These are phyloP conservation scores for Elongisporangium anandrum DNA, from an alignment of 352 stramenopile genomes.

Conservation along the genomic window DNA sequence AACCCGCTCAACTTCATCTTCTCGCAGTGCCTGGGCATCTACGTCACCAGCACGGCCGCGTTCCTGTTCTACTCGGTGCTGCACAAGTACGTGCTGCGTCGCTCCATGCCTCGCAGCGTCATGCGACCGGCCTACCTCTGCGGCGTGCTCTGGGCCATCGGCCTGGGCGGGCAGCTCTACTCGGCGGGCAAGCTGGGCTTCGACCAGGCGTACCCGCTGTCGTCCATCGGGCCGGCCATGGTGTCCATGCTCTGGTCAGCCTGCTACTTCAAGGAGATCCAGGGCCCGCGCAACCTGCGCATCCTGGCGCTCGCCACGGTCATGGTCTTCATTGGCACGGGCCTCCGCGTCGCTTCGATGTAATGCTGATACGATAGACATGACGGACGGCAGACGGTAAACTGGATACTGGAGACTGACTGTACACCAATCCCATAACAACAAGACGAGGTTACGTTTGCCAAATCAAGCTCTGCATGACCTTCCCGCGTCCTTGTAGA, in stretches of 20 bases:
- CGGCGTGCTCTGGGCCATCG: conserved; percentile 69
- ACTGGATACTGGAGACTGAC: neutral
- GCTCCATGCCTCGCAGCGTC: conserved; percentile 75
- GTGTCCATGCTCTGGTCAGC: conserved; percentile 85
- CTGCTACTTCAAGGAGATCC: conserved; percentile 79
- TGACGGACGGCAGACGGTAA: neutral
- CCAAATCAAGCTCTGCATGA: neutral
- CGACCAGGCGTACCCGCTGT: conserved; percentile 78
- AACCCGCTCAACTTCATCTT: conserved; percentile 83
- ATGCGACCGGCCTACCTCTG: conserved; percentile 80
- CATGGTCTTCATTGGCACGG: conserved; percentile 70
- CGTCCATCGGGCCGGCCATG: conserved; percentile 76
- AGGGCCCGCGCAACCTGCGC: conserved; percentile 53
- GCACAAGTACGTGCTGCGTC: conserved; percentile 65
- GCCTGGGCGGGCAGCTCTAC: conserved; percentile 65
- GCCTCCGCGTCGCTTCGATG: conserved; percentile 54
- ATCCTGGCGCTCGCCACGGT: conserved; percentile 53
- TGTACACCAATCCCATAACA: neutral
- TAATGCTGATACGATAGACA: conserved; percentile 3
- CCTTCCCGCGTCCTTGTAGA: neutral
- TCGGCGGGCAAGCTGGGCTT: conserved; percentile 71
- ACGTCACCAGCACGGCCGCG: conserved; percentile 65
- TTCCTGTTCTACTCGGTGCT: conserved; percentile 80
- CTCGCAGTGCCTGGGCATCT: conserved; percentile 79
- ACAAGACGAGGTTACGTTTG: neutral